Base-by-base conservation (phyloP, 805 yeast species). In the Yamadazyma tumulicola region DNA sequence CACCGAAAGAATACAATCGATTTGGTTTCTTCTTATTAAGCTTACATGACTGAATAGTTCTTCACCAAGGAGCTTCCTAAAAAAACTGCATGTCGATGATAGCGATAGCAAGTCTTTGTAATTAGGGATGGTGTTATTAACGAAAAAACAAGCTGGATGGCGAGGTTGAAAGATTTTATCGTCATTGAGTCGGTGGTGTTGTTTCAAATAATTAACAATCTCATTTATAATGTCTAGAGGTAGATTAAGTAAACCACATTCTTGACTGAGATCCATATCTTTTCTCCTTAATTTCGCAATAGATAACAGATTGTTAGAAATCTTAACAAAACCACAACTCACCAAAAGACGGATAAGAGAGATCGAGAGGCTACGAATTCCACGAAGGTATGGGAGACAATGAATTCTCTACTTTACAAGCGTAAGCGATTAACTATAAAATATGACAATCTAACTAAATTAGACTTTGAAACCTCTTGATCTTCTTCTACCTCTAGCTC, bases 401-500 rank as follows among this genome's bases (percentile, higher is more conserved):
- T 9, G 9, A 21, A 21, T 21, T n/a, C 24, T 9, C 10, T 26
- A 26, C 12, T 26, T 26, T 26, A 26, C 29, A 26, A 26, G 29
- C 17, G 29, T 26, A 26, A 26, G 17, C 13, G n/a, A 26, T 26
- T 26, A 26, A 26, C 29, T 26, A 26, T 26, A 15, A 26, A 26
- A 26, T 26, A 26, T 26, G 17, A 26, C 15, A 26, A 22, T 13
- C 30, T 29, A 34, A 30, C n/a, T 24, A 25, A 29, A 6, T 87
- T 91, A 93, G 77, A 93, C 99, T 85, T 93, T 93, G 98, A 93
- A 93, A 79, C 96, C 99, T 83, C 94, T 88, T 57, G 97, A 89
- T 72, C 79, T 83, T 79, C 99, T 82, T 75, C 84, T 94, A 83
- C 99, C 99, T 86, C 99, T 93, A 64, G 97, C 99, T 77, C 93